A percentile compares a stretch with the other conserved stretches of the same genome.
phyloP scores from a whole-genome alignment of 129 eudicot species.

The Escallonia herrerae region DNA sequence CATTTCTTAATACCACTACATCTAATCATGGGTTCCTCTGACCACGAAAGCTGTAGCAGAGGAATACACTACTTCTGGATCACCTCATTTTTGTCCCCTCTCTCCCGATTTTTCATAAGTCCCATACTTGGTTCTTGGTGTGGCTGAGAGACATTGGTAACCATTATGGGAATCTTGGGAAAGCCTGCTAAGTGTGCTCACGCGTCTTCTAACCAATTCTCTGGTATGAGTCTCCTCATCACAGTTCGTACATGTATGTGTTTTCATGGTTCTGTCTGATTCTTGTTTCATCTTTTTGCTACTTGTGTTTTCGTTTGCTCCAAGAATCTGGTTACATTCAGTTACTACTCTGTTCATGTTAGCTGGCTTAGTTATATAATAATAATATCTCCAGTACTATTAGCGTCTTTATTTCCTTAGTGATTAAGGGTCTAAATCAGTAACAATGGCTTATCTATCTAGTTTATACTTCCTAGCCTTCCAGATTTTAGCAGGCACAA shows the following conservation, averaged over 20 bases:
- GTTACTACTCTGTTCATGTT: not conserved
- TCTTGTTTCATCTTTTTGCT: not conserved
- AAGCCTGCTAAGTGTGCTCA: constrained; percentile 65
- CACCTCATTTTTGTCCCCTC: too few relatives aligned
- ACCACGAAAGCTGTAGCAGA: too few relatives aligned
- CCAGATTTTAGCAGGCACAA: too few relatives aligned
- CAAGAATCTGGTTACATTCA: too few relatives aligned
- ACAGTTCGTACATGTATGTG: not conserved
- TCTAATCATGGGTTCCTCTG: too few relatives aligned
- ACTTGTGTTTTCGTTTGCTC: not conserved
- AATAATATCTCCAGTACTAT: not conserved
- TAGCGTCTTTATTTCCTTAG: not conserved
- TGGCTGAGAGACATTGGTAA: too few relatives aligned
- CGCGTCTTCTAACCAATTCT: constrained; percentile 59
- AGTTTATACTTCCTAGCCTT: too few relatives aligned
- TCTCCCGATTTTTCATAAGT: too few relatives aligned
- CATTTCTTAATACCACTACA: too few relatives aligned
- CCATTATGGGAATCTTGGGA: constrained; percentile 50
- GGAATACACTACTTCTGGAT: too few relatives aligned
- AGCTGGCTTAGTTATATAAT: not conserved
- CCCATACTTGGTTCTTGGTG: too few relatives aligned
- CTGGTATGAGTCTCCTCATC: constrained; percentile 29
- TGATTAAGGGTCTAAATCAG: not conserved
- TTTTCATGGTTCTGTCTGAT: not conserved
- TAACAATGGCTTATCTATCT: too few relatives aligned